These are phyloP conservation scores for Athelia psychrophila DNA, from an alignment of 1,284 basidiomycete species.

Conservation along the genomic window DNA sequence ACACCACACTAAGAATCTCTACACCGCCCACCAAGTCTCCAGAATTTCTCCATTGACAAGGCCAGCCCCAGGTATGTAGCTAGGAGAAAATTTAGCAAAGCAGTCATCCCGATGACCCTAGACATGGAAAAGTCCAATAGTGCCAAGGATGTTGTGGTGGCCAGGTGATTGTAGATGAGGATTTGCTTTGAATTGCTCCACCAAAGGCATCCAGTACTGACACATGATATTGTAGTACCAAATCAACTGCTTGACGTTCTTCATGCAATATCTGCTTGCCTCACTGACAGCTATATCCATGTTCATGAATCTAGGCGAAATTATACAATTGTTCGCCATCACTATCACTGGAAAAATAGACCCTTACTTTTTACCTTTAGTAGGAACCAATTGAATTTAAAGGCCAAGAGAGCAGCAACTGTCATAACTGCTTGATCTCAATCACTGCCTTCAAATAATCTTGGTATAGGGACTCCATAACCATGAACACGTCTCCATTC, in stretches of 20 bases:
- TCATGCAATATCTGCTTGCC: constrained; percentile 3
- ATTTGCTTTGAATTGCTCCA: constrained; percentile 1
- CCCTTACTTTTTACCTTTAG: no score
- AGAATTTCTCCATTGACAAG: constrained; percentile 17
- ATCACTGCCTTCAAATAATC: constrained; percentile 4
- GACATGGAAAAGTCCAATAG: constrained; percentile 12
- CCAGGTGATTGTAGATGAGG: constrained; percentile 1
- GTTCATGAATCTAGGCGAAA: constrained; percentile 12
- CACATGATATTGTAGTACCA: constrained; percentile 12
- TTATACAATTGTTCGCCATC: no score
- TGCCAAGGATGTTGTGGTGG: background rate
- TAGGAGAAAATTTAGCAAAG: constrained; percentile 12
- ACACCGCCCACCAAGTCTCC: constrained; percentile 15
- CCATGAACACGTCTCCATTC: constrained; percentile 5
- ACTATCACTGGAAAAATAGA: no score
- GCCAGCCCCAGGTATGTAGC: constrained; percentile 14
- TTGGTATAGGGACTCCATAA: constrained; percentile 6
- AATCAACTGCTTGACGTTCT: background rate
- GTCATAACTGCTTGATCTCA: constrained; percentile 5
- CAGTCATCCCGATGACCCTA: constrained; percentile 12
- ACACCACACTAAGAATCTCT: no score
- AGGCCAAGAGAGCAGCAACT: no score
- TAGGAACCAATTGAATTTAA: no score
- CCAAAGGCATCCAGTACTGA: constrained; percentile 6
- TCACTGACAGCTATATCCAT: constrained; percentile 16